A percentile compares a stretch with the other conserved stretches of the same genome.
Evolutionary conservation across 2,329 filamentous ascomycete species (phyloP).

Genomic region (Diaporthe citrichinensis): DNA sequence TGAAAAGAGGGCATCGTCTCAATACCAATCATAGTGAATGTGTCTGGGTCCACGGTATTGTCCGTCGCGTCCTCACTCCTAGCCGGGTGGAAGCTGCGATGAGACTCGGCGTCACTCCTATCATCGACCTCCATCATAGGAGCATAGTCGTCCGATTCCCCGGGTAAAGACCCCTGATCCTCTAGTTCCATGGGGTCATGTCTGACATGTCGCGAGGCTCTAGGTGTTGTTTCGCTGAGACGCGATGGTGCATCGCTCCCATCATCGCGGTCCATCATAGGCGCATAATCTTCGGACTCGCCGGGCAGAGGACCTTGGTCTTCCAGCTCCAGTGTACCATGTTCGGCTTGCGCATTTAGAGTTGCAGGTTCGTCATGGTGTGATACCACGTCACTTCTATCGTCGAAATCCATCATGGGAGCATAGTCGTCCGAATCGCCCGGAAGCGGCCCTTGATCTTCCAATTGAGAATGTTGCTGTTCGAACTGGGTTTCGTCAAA

Average conservation of each 20-base stretch:
- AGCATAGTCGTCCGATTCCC: constrained; percentile 35
- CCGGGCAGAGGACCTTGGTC: constrained; percentile 34
- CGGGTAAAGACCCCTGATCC: constrained; percentile 32
- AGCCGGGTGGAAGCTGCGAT: constrained; percentile 33
- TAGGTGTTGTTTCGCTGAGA: constrained; percentile 33
- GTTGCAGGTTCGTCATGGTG: constrained; percentile 19
- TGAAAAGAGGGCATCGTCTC: constrained; percentile 67
- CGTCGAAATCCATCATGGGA: constrained; percentile 36
- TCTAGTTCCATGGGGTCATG: constrained; percentile 22
- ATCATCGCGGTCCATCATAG: constrained; percentile 37
- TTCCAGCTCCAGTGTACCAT: constrained; percentile 19
- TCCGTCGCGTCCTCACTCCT: constrained; percentile 46
- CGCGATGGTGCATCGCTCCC: constrained; percentile 48
- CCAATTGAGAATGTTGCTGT: constrained; percentile 12
- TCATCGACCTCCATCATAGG: constrained; percentile 39
- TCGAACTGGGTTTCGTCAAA: neutral
- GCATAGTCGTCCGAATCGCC: constrained; percentile 36
- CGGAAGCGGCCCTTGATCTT: constrained; percentile 28
- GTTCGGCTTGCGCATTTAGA: neutral
- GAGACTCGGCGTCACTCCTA: constrained; percentile 48
- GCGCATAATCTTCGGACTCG: constrained; percentile 39
- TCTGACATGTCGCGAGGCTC: neutral
- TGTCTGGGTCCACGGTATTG: constrained; percentile 57
- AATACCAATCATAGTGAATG: constrained; percentile 73
- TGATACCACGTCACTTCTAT: constrained; percentile 37